Conservation (phyloP, 2,329 filamentous ascomycete genomes). For the Pyrenochaeta sp. region DNA sequence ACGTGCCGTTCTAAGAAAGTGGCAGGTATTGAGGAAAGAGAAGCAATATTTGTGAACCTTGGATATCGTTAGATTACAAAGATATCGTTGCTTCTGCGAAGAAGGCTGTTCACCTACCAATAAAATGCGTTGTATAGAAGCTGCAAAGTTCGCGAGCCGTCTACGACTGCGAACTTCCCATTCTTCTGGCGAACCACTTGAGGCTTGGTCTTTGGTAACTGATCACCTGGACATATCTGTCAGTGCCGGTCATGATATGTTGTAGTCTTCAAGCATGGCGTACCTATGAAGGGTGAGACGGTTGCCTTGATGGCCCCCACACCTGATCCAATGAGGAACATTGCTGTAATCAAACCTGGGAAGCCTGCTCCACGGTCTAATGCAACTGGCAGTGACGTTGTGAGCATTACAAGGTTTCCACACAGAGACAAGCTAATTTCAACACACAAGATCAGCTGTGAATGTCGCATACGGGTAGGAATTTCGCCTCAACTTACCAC, state of each 20-base stretch:
- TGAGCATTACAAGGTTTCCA: conserved; percentile 5
- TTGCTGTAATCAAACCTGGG: conserved; percentile 32
- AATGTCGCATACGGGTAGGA: conserved; percentile 12
- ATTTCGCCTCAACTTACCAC: neutral
- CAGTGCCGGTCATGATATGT: neutral
- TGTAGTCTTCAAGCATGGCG: neutral
- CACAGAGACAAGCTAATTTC: neutral
- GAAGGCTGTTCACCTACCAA: conserved; percentile 29
- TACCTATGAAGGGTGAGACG: conserved; percentile 40
- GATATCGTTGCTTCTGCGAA: neutral
- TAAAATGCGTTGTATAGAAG: conserved; percentile 46
- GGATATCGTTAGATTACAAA: conserved; percentile 12
- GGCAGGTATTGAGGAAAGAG: conserved; percentile 68
- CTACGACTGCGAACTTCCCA: conserved; percentile 30
- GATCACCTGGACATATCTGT: conserved; percentile 7
- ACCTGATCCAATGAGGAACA: conserved; percentile 46
- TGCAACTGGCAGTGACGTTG: conserved; percentile 11
- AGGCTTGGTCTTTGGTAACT: conserved; percentile 18
- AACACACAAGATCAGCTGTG: neutral
- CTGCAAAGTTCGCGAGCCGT: conserved; percentile 34
- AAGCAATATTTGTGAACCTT: conserved; percentile 72
- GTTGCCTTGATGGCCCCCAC: conserved; percentile 38
- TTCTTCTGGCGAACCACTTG: conserved; percentile 16
- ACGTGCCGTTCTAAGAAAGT: conserved; percentile 72
- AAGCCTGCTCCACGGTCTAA: conserved; percentile 7